Conservation (phyloP, 2,329 filamentous ascomycete species). For the Microcera coccophila region DNA sequence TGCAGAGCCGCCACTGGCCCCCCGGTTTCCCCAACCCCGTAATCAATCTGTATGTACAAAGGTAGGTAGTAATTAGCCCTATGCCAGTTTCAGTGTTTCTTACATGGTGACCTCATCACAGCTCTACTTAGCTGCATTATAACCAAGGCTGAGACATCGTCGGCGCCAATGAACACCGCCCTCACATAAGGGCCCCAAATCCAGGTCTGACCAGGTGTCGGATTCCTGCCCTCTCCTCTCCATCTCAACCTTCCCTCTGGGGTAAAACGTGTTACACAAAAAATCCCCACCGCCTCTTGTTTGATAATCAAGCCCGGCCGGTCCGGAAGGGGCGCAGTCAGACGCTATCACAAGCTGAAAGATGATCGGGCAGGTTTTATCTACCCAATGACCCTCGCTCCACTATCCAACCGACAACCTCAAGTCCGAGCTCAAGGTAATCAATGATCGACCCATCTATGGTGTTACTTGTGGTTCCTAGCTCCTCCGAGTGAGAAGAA, state of each 20-base stretch:
- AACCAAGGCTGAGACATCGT: constrained; percentile 6
- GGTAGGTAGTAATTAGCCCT: no score
- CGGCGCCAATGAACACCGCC: no score
- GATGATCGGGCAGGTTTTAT: constrained; percentile 11
- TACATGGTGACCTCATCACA: not conserved
- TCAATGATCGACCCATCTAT: not conserved
- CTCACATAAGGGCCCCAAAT: not conserved
- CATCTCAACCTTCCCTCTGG: not conserved
- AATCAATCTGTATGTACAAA: no score
- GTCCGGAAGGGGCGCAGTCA: constrained; percentile 22
- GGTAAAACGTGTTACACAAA: not conserved
- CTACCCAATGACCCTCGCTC: constrained; percentile 17
- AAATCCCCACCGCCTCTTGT: constrained; percentile 5
- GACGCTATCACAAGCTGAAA: constrained; percentile 11
- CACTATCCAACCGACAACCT: constrained; percentile 8
- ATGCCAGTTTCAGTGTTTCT: not conserved
- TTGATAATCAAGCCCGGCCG: constrained; percentile 20
- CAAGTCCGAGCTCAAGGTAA: not conserved
- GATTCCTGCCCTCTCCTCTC: not conserved
- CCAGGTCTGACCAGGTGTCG: constrained; percentile 2
- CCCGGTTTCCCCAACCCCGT: no score
- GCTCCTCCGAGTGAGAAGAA: no score
- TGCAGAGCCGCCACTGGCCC: constrained; percentile 14
- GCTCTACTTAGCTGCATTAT: not conserved
- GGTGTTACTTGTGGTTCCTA: no score